These are phyloP conservation scores for Aspergillus sp. DNA, from an alignment of 2,329 filamentous ascomycete genomes.

Conservation along the genomic window DNA sequence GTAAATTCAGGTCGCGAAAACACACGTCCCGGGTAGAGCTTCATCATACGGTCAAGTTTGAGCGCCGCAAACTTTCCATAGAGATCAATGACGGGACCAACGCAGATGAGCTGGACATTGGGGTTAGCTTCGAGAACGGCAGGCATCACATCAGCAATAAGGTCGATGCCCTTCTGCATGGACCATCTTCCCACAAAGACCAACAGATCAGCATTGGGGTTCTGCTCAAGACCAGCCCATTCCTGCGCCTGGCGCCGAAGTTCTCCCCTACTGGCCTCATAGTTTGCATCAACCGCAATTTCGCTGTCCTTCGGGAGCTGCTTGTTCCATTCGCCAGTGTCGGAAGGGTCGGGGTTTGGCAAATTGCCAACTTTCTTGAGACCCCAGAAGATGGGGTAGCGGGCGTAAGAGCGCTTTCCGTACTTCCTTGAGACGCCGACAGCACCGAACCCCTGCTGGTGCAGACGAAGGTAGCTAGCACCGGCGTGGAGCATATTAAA, in stretches of 20 bases:
- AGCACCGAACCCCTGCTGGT: constrained; percentile 67
- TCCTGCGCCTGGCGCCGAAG: constrained; percentile 63
- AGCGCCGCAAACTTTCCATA: constrained; percentile 67
- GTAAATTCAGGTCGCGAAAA: constrained; percentile 70
- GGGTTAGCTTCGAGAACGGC: constrained; percentile 60
- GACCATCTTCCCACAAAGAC: constrained; percentile 70
- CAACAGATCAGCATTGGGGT: constrained; percentile 62
- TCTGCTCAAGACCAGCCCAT: constrained; percentile 64
- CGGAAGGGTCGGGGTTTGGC: constrained; percentile 65
- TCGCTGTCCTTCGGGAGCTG: constrained; percentile 50
- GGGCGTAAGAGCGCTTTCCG: constrained; percentile 63
- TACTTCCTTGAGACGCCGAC: constrained; percentile 69
- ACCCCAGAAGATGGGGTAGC: constrained; percentile 70
- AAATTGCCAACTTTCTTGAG: constrained; percentile 61
- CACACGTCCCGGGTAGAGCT: constrained; percentile 63
- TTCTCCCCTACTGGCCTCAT: constrained; percentile 54
- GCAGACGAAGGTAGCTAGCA: constrained; percentile 63
- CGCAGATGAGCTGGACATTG: constrained; percentile 61
- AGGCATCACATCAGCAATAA: constrained; percentile 68
- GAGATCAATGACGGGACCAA: constrained; percentile 66
- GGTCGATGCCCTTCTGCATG: constrained; percentile 67
- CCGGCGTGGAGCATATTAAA: constrained; percentile 69
- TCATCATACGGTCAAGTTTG: constrained; percentile 64
- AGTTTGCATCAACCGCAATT: constrained; percentile 53
- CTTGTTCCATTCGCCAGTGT: constrained; percentile 61